Base-by-base conservation (phyloP, 805 yeast species). In the Candida piceae region DNA sequence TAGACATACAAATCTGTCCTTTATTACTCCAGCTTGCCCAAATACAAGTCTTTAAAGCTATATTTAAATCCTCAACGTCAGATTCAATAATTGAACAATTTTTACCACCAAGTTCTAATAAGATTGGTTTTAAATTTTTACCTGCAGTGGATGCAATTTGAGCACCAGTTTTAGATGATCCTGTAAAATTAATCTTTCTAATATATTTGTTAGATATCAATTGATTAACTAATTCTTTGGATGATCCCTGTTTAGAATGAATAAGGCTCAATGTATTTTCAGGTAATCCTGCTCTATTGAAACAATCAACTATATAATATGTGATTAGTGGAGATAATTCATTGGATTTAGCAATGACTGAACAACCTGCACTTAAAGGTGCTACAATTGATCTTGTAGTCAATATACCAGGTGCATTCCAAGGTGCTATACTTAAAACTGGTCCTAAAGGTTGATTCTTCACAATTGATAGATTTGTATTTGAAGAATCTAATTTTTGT, bases 1-100 rank as follows among this genome's bases (percentile, higher is more conserved):
- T 60, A 35, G 66, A 57, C 74, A 70, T 70, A 46, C 76, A 71
- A 16, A 70, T 60, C 38, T 70, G 75, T 10, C 74, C 76, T 43
- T 60, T 64, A 44, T 70, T 68, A 33, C 58, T 48, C 70, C 69
- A 67, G 8, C 64, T 49, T 18, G 63, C 50, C 59, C 60, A 57
- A 7, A 66, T 29, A 19, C 55, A 49, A 12, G 36, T 36, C 1
- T 45, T 40, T 2, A 62, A 47, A 1, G 74, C 69, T 26, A 39
- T 44, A 1, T 36, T 48, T 20, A 70, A 38, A 40, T 66, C 61
- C 0, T 60, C 62, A 12, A 40, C 49, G 35, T 63, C 69, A 4
- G 49, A 32, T 12, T 50, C 55, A 3, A 70, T 50, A 9, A 69
- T 49, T 1, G 62, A 35, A 26, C 52, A 52, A 43, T 69, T 69